phyloP scores from a whole-genome alignment of 2,329 filamentous ascomycete genomes.

The Aspergillus tanneri region DNA sequence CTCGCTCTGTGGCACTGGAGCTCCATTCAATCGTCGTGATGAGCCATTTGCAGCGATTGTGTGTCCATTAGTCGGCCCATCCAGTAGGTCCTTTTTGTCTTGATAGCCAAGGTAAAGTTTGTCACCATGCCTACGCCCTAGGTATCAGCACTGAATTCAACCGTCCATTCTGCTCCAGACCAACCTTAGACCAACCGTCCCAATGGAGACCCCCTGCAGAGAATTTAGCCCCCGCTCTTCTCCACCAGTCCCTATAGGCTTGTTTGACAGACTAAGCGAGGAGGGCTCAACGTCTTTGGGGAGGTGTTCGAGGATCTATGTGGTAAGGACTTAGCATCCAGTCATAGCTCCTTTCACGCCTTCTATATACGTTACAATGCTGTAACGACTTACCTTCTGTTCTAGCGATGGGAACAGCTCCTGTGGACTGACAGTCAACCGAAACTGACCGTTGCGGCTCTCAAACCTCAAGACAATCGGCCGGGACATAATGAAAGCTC shows the following conservation, averaged over 20 bases:
- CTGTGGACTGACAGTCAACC: conserved; percentile 72
- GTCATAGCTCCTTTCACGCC: neutral
- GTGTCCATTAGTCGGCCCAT: conserved; percentile 42
- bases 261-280: conserved; percentile 60
- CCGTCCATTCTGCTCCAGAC: conserved; percentile 14
- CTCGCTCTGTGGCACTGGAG: conserved; percentile 47
- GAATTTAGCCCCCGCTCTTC: conserved; percentile 55
- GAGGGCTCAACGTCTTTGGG: conserved; percentile 55
- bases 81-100: conserved; percentile 53
- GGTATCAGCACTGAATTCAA: neutral
- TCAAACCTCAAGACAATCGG: conserved; percentile 82
- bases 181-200: conserved; percentile 58
- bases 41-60: conserved; percentile 23
- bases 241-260: conserved; percentile 56
- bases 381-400: conserved; percentile 42
- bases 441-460: conserved; percentile 89
- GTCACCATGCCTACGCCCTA: conserved; percentile 70
- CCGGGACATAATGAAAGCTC: conserved; percentile 33
- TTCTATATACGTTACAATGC: too few relatives aligned
- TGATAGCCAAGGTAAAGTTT: conserved; percentile 84
- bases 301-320: conserved; percentile 60
- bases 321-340: conserved; percentile 11
- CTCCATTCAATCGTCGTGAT: conserved; percentile 40
- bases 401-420: conserved; percentile 67
- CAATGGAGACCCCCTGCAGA: conserved; percentile 56